Conservation (phyloP, 495 filamentous ascomycete species). For the Geopyxis carbonaria region DNA sequence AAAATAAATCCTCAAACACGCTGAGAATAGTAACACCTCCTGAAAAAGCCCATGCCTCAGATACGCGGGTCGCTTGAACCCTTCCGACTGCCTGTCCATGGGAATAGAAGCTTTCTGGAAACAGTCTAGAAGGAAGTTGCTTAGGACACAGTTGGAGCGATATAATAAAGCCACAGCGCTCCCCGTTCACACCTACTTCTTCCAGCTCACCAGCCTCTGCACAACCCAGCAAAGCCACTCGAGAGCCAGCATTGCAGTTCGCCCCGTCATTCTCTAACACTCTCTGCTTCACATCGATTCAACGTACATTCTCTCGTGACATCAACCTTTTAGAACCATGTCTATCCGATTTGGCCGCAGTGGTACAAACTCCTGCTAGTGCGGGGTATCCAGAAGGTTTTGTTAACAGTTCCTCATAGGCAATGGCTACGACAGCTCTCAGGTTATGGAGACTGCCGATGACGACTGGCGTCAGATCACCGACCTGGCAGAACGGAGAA, state of each 20-base stretch:
- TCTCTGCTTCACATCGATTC: no score
- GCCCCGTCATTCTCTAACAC: not conserved
- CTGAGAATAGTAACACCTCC: no score
- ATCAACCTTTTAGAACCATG: slow-evolving; percentile 12
- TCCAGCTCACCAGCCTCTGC: not conserved
- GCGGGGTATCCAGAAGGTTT: not conserved
- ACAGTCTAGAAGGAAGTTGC: no score
- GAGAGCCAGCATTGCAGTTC: not conserved
- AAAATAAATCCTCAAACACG: no score
- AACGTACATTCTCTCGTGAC: not conserved
- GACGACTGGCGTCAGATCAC: slow-evolving; percentile 71
- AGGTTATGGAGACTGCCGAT: slow-evolving; percentile 25
- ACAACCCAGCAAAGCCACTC: not conserved
- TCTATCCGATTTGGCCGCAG: slow-evolving; percentile 25
- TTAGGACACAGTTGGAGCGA: not conserved
- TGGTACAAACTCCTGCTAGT: slow-evolving; percentile 9
- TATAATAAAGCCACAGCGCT: not conserved
- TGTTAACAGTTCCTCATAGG: slow-evolving; percentile 14
- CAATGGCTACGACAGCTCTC: slow-evolving; percentile 23
- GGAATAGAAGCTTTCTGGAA: no score
- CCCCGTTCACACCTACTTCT: not conserved
- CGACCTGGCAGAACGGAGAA: slow-evolving; percentile 51
- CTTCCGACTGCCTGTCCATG: no score
- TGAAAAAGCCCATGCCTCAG: no score
- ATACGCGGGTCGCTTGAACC: no score